These are phyloP conservation scores for Penicillium verrucosum DNA, from an alignment of 2,329 filamentous ascomycete genomes.

Conservation along the genomic window DNA sequence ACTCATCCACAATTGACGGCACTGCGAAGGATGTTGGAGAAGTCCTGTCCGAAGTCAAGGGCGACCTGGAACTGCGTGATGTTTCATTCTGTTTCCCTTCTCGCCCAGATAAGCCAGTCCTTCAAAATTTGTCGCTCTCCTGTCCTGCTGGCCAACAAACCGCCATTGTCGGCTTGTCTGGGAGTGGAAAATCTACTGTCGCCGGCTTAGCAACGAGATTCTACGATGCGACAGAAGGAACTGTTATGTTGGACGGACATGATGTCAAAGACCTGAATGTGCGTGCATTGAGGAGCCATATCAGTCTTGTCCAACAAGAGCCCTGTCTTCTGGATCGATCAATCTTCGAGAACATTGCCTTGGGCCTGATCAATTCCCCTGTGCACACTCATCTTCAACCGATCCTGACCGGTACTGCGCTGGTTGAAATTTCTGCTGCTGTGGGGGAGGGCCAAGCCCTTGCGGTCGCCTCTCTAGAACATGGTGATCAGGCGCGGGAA, in stretches of 20 bases:
- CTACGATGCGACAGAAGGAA: conserved; percentile 62
- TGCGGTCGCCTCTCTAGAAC: conserved; percentile 40
- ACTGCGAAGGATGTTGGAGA: conserved; percentile 15
- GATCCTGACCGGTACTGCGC: conserved; percentile 46
- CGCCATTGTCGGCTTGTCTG: conserved; percentile 53
- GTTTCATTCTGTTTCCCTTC: conserved; percentile 31
- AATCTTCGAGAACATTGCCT: conserved; percentile 13
- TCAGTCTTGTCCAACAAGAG: conserved; percentile 13
- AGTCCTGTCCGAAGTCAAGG: conserved; percentile 18
- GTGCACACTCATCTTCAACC: conserved; percentile 9
- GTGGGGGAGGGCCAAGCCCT: conserved; percentile 51
- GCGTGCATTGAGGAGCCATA: conserved; percentile 10
- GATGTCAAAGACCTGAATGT: conserved; percentile 58
- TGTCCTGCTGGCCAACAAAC: conserved; percentile 46
- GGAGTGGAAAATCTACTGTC: conserved; percentile 62
- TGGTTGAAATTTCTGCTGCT: conserved; percentile 43
- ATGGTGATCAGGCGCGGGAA: conserved; percentile 46
- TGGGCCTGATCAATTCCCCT: conserved; percentile 17
- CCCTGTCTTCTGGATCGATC: conserved; percentile 13
- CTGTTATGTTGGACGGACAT: conserved; percentile 60
- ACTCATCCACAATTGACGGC: conserved; percentile 45
- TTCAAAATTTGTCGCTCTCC: conserved; percentile 4
- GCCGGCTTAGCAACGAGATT: conserved; percentile 58
- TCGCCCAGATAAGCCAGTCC: conserved; percentile 19
- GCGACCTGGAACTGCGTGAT: conserved; percentile 29